Evolutionary conservation across 192 early-diverging fungal species (phyloP).

Genomic region (Glomus cerebriforme): DNA sequence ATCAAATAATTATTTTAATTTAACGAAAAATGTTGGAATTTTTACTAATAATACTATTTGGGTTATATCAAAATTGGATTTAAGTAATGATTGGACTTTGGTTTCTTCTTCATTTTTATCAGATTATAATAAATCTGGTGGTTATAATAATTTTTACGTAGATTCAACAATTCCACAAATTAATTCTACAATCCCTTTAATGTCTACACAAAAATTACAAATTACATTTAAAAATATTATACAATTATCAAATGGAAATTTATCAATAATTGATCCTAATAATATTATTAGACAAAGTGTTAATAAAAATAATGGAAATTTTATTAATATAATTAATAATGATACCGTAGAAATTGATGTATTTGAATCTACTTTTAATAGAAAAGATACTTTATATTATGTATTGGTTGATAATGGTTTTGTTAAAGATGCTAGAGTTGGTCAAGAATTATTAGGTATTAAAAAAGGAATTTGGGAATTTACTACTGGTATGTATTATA

Average conservation of each 20-base stretch:
- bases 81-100: not conserved
- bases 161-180: not conserved
- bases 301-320: not conserved
- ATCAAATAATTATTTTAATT: not conserved
- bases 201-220: not conserved
- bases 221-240: not conserved
- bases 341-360: not conserved
- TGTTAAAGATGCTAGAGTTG: not conserved
- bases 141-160: not conserved
- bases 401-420: not conserved
- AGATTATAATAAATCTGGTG: not conserved
- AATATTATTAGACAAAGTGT: not conserved
- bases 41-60: conserved; percentile 11
- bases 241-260: not conserved
- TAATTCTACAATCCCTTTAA: not conserved
- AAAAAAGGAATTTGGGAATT: not conserved
- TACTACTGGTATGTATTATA: not conserved
- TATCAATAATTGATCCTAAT: not conserved
- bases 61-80: not conserved
- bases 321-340: not conserved
- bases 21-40: not conserved
- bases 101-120: not conserved
- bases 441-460: not conserved
- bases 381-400: not conserved
- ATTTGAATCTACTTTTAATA: not conserved